Evolutionary conservation across 306 rosid species (phyloP), one percentile per base, ranked within the genome.

Genomic region (Abrus pulchellus): DNA sequence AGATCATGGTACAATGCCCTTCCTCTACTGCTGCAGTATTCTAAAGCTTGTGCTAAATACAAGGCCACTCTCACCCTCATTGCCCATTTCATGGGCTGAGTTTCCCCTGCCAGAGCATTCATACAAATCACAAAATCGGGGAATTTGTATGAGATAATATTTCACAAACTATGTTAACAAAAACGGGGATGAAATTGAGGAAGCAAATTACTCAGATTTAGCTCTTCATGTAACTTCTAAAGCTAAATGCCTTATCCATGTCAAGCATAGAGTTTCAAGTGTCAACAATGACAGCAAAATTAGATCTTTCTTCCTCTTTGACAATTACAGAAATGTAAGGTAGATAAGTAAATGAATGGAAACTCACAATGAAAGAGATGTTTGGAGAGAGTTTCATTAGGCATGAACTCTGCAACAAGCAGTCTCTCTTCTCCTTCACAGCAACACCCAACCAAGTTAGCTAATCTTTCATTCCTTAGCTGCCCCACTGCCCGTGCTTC

Each of bases 51-150:
- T 34, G 99, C 98, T 45, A 96, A 86, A 91, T 89, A 88, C 84
- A 96, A 81, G 60, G 99, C 99, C 85, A 96, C 99, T 74, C 99
- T 94, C 85, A 93, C 88, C 92, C 99, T 92, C 99, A 96, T 96
- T 36, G 97, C 91, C 99, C 99, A 96, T 88, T 96, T 93, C 99
- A 96, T 92, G 3, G 98, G 99, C 82, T 96, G 97, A 5, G 85
- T 36, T 73, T 96, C 99, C 99, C 99, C 99, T 96, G 29, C 36
- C 75, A 85, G 7, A 79, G 12, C 30, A 65, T 77, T 67, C 84
- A 82, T 66, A 76, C 73, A 76, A 83, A 82, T 74, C 52, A 83
- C 53, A 66, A 73, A 74, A 83, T 41, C 78, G 82, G 77, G 28
- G 40, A 29, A 53, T 33, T 43, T 45, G 52, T 52, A 68, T 9